These are phyloP conservation scores for Kuraishia piskuri DNA, from an alignment of 805 yeast species.

Conservation along the genomic window DNA sequence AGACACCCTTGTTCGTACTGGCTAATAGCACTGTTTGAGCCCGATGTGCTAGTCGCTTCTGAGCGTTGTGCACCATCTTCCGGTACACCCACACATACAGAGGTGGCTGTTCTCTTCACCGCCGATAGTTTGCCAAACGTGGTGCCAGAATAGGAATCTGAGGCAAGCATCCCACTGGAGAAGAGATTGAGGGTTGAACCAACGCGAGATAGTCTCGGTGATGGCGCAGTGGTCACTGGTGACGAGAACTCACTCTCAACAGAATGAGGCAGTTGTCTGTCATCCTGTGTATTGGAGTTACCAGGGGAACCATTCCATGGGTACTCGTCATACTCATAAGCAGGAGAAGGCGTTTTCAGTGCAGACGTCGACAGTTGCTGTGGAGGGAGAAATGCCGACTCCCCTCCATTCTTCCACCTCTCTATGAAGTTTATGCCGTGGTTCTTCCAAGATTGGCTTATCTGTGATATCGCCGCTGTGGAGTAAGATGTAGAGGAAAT, in stretches of 20 bases:
- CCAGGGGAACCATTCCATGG: slow-evolving; percentile 12
- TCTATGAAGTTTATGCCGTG: slow-evolving; percentile 35
- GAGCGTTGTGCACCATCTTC: background rate
- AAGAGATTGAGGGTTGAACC: slow-evolving; percentile 4
- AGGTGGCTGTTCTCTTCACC: slow-evolving; percentile 9
- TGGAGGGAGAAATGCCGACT: slow-evolving; percentile 2
- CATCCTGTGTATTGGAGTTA: background rate
- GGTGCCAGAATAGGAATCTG: slow-evolving; percentile 1
- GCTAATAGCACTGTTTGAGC: background rate
- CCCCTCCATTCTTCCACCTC: slow-evolving; percentile 31
- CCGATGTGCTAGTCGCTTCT: background rate
- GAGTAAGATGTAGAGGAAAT: slow-evolving; percentile 29
- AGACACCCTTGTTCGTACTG: background rate
- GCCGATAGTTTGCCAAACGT: slow-evolving; percentile 4
- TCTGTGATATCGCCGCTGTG: slow-evolving; percentile 29
- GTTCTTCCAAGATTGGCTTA: slow-evolving; percentile 32
- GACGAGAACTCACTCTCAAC: slow-evolving; percentile 3
- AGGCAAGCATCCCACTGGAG: slow-evolving; percentile 2
- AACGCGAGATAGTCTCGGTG: slow-evolving; percentile 1
- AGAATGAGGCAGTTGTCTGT: background rate
- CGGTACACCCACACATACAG: background rate
- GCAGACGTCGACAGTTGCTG: slow-evolving; percentile 4
- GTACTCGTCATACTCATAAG: slow-evolving; percentile 18
- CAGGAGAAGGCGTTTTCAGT: slow-evolving; percentile 17
- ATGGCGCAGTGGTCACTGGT: slow-evolving; percentile 4